Evolutionary conservation across 306 rosid genomes (phyloP).

Genomic region (Vigna radiata): DNA sequence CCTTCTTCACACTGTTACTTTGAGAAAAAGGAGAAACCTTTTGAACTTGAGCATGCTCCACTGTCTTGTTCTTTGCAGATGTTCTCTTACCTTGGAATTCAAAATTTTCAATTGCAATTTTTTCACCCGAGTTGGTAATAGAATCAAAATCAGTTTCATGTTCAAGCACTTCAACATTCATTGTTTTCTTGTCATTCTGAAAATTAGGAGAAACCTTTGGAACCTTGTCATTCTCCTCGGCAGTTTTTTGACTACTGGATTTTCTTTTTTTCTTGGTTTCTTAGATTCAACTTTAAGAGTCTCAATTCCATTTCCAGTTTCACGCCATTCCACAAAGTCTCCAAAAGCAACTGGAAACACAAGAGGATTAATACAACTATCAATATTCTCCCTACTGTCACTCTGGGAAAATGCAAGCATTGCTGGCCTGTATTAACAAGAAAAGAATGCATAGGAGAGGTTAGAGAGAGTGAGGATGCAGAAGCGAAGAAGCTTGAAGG

Average conservation of each 20-base stretch:
- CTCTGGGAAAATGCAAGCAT: no score
- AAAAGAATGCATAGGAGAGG: no score
- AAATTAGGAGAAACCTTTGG: constrained; percentile 34
- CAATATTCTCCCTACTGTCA: no score
- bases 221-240: neutral
- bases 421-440: no score
- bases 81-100: constrained; percentile 15
- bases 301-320: neutral
- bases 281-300: neutral
- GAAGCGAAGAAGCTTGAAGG: no score
- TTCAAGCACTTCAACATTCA: neutral
- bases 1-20: neutral
- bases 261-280: neutral
- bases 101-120: neutral
- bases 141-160: neutral
- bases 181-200: constrained; percentile 2
- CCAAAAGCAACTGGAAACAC: no score
- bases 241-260: neutral
- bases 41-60: neutral
- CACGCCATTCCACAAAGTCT: no score
- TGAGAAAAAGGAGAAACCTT: constrained; percentile 13
- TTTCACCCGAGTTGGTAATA: neutral
- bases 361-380: neutral
- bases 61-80: neutral
- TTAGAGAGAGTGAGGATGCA: no score